These are phyloP conservation scores for Pisolithus microcarpus DNA, from an alignment of 768 basidiomycete genomes.

Conservation along the genomic window DNA sequence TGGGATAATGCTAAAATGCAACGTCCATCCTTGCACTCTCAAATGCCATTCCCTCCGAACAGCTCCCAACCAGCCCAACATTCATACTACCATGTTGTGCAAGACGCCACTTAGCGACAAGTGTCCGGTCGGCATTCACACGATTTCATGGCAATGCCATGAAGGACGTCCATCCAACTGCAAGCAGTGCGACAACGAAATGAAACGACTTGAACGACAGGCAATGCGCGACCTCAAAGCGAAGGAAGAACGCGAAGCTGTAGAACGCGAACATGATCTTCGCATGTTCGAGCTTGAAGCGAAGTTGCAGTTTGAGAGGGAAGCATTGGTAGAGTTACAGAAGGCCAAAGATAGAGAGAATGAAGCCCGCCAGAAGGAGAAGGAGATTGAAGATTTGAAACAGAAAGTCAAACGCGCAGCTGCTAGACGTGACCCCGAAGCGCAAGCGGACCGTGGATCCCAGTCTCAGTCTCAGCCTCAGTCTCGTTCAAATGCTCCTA, in stretches of 20 bases:
- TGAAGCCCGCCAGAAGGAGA: constrained; percentile 36
- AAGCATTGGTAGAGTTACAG: constrained; percentile 30
- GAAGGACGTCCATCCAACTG: constrained; percentile 34
- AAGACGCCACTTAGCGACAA: constrained; percentile 25
- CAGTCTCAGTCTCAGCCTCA: neutral
- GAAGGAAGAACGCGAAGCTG: constrained; percentile 40
- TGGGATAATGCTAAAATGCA: constrained; percentile 41
- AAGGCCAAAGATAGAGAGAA: constrained; percentile 29
- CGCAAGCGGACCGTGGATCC: neutral
- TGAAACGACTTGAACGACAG: constrained; percentile 35
- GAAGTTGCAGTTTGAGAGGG: constrained; percentile 30
- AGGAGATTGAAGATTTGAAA: constrained; percentile 36
- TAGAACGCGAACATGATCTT: constrained; percentile 35
- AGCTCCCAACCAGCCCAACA: constrained; percentile 37
- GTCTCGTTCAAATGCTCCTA: neutral
- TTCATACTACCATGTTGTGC: constrained; percentile 35
- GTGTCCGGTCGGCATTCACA: constrained; percentile 42
- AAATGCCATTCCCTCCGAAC: constrained; percentile 51
- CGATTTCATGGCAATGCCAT: constrained; percentile 37
- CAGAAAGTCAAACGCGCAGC: constrained; percentile 8
- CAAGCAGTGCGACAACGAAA: constrained; percentile 39
- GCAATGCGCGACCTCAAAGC: constrained; percentile 33
- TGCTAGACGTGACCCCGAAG: neutral
- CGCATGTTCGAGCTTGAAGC: constrained; percentile 39
- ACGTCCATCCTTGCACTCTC: constrained; percentile 46